Percentiles rank a stretch among this genome's conserved stretches.
Evolutionary conservation across 257 asterid species (phyloP).

Genomic region (Marsdenia floribunda): DNA sequence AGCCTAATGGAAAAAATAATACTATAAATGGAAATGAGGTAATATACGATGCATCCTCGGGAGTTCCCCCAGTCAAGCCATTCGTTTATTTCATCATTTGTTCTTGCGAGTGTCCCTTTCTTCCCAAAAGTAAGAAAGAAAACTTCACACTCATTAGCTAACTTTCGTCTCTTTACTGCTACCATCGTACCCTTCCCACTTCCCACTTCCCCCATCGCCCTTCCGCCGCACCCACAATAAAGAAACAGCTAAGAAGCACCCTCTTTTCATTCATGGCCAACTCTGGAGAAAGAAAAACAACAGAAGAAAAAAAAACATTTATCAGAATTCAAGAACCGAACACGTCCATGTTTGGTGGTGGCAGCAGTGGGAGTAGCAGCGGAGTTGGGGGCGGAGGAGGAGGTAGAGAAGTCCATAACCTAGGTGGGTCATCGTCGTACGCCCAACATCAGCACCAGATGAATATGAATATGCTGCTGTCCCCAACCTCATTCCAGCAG

Average conservation of each 20-base stretch:
- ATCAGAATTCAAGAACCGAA: neutral
- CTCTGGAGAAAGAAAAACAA: too few relatives aligned
- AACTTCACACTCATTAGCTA: neutral
- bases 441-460: slow-evolving; percentile 13
- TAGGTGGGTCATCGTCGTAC: slow-evolving; percentile 13
- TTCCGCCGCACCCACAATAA: neutral
- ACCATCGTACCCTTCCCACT: neutral
- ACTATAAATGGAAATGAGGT: too few relatives aligned
- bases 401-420: slow-evolving; percentile 12
- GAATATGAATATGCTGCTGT: slow-evolving; percentile 12
- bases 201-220: neutral
- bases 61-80: neutral
- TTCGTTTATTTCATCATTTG: neutral
- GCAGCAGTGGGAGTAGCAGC: slow-evolving; percentile 13
- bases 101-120: neutral
- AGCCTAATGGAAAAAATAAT: too few relatives aligned
- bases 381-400: slow-evolving; percentile 7
- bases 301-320: neutral
- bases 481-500: slow-evolving; percentile 20
- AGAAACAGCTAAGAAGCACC: too few relatives aligned
- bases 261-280: neutral
- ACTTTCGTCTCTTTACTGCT: neutral
- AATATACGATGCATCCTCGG: neutral
- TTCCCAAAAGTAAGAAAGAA: neutral
- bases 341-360: slow-evolving; percentile 16